Evolutionary conservation across 352 stramenopile genomes (phyloP).

Genomic region (Phytophthora kernoviae): DNA sequence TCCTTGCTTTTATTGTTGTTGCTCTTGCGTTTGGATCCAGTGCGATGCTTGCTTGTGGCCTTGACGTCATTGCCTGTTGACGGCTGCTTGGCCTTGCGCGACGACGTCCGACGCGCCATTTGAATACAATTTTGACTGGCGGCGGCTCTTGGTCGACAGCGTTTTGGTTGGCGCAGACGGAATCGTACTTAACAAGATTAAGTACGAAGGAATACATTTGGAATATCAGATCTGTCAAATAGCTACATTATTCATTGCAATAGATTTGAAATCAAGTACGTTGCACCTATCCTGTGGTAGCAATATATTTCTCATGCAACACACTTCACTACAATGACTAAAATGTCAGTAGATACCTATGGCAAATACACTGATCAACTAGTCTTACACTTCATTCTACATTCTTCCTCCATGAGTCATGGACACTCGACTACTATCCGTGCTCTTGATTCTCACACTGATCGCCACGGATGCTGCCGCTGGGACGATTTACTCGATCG

Average conservation of each 20-base stretch:
- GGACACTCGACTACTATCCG: no score
- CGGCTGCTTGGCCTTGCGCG: not conserved
- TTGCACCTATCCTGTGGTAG: no score
- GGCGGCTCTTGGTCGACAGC: not conserved
- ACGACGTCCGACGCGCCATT: not conserved
- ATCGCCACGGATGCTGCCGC: not conserved
- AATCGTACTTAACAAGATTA: not conserved
- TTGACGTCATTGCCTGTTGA: not conserved
- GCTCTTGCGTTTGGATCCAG: conserved; percentile 5
- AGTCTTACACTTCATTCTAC: no score
- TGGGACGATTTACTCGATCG: conserved; percentile 19
- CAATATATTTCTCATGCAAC: no score
- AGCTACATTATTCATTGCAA: no score
- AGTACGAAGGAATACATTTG: not conserved
- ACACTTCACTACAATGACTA: no score
- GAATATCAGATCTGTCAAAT: no score
- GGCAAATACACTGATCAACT: no score
- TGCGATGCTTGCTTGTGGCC: not conserved
- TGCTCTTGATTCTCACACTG: no score
- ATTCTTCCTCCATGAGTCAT: no score
- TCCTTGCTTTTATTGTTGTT: conserved; percentile 34
- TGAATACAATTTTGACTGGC: not conserved
- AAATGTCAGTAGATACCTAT: no score
- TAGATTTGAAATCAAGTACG: no score
- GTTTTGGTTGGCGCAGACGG: not conserved